Evolutionary conservation across 208 protist species (phyloP), one percentile per base, ranked within the genome.

Genomic region (Crithidia sp.): DNA sequence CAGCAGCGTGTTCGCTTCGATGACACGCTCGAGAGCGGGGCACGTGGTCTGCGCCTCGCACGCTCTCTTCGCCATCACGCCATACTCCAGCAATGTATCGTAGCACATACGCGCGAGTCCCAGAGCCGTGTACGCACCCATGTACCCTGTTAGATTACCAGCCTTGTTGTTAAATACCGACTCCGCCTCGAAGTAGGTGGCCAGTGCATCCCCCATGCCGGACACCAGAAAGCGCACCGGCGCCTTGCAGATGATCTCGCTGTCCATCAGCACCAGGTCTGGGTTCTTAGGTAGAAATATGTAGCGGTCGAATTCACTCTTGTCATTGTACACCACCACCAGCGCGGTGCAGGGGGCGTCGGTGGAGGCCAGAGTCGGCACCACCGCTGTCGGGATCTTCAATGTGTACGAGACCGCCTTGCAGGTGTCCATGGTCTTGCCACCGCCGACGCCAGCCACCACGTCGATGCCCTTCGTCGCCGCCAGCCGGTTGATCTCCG

Each of bases 161-260:
- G n/a, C n/a, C n/a, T n/a, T n/a, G n/a, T n/a, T n/a, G n/a, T n/a
- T n/a, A n/a, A n/a, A n/a, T n/a, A n/a, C n/a, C n/a, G n/a, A n/a
- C n/a, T 75, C 59, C 13, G 60, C 71, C 56, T 83, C 71, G 67
- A 79, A 83, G 63, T 60, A 78, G 7, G 71, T 83, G 17, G 78
- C 65, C 36, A 83, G 56, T 36, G 78, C 78, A 37, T 83, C 78
- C 60, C 78, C 78, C 78, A 83, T 78, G 50, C 78, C 78, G 5
- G 66, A 52, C 6, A 83, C 72, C 3, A 83, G 59, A 36, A 78
- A 83, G 59, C 78, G 78, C 66, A 78, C 65, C 13, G 71, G 71
- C n/a, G 78, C 78, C n/a, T 75, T 19, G 39, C 41, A 58, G 41
- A 83, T 66, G 37, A 78, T 63, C 40, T 72, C 67, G 67, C 71